A percentile compares a stretch with the other conserved stretches of the same genome.
Evolutionary conservation across 2,329 filamentous ascomycete species (phyloP).

Genomic region (Apiospora phragmitis): DNA sequence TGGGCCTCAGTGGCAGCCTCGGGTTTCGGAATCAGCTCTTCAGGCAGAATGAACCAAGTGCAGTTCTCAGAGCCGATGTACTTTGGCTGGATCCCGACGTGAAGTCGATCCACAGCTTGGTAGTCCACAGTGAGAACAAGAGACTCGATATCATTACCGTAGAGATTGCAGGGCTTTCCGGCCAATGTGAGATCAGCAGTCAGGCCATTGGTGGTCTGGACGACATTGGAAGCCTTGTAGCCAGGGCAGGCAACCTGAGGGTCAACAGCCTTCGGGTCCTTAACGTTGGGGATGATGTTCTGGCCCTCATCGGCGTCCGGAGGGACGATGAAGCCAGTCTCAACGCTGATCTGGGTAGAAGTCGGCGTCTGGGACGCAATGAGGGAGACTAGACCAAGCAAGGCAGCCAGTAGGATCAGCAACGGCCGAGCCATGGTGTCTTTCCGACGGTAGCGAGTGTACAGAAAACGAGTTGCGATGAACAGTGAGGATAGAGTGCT

Average conservation of each 20-base stretch:
- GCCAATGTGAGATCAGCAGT: slow-evolving; percentile 71
- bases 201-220: slow-evolving; percentile 52
- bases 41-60: slow-evolving; percentile 67
- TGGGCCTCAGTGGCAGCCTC: slow-evolving; percentile 39
- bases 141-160: slow-evolving; percentile 71
- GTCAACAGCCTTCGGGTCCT: slow-evolving; percentile 63
- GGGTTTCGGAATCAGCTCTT: slow-evolving; percentile 61
- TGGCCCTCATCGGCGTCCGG: slow-evolving; percentile 44
- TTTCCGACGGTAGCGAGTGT: not conserved
- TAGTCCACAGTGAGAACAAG: slow-evolving; percentile 69
- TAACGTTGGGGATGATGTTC: slow-evolving; percentile 60
- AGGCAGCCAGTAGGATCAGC: slow-evolving; percentile 9
- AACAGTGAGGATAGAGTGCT: slow-evolving; percentile 6
- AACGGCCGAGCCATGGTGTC: slow-evolving; percentile 15
- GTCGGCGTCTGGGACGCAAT: slow-evolving; percentile 5
- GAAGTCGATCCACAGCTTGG: slow-evolving; percentile 64
- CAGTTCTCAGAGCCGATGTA: slow-evolving; percentile 61
- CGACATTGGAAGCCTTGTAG: slow-evolving; percentile 64
- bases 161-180: slow-evolving; percentile 72
- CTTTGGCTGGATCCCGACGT: slow-evolving; percentile 69
- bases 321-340: slow-evolving; percentile 44
- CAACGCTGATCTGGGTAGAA: not conserved
- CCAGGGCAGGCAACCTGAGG: slow-evolving; percentile 68
- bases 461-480: slow-evolving; percentile 9
- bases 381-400: slow-evolving; percentile 13